A percentile compares a stretch with the other conserved stretches of the same genome.
Evolutionary conservation across 805 yeast species (phyloP).

Genomic region (Yamadazyma akitaensis): DNA sequence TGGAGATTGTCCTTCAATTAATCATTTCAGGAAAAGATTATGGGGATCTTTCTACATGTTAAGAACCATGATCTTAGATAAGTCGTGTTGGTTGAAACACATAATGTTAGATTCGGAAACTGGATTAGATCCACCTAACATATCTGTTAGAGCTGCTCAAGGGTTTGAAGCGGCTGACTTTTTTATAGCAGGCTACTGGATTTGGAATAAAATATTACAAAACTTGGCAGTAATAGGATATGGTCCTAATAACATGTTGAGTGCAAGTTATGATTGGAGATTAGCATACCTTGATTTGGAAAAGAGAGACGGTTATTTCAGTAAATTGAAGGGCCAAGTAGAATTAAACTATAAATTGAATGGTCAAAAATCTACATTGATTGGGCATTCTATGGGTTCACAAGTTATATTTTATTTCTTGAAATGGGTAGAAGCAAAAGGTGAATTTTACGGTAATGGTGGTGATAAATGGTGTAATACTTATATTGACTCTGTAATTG

Average conservation of each 20-base stretch:
- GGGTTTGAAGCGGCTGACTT: constrained; percentile 97
- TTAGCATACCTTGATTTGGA: constrained; percentile 86
- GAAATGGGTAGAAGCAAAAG: constrained; percentile 95
- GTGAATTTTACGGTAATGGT: constrained; percentile 82
- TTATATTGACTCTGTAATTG: constrained; percentile 74
- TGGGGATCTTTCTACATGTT: constrained; percentile 99
- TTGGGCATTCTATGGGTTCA: constrained; percentile 96
- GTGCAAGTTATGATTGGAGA: constrained; percentile 97
- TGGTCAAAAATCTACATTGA: constrained; percentile 68
- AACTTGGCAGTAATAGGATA: constrained; percentile 92
- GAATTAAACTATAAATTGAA: constrained; percentile 54
- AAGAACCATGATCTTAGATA: constrained; percentile 86
- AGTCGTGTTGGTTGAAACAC: constrained; percentile 90
- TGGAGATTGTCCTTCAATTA: constrained; percentile 74
- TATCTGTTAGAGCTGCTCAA: constrained; percentile 83
- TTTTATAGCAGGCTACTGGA: constrained; percentile 97
- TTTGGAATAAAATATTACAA: constrained; percentile 95
- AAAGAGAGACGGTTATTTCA: constrained; percentile 79
- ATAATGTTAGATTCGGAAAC: constrained; percentile 86
- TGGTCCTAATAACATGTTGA: constrained; percentile 83
- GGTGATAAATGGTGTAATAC: constrained; percentile 86
- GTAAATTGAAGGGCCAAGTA: constrained; percentile 67
- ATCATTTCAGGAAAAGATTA: constrained; percentile 83
- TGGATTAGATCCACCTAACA: constrained; percentile 86
- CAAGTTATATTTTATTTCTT: constrained; percentile 84